Conservation (phyloP, 306 rosid genomes). For the Vigna trinervia region DNA sequence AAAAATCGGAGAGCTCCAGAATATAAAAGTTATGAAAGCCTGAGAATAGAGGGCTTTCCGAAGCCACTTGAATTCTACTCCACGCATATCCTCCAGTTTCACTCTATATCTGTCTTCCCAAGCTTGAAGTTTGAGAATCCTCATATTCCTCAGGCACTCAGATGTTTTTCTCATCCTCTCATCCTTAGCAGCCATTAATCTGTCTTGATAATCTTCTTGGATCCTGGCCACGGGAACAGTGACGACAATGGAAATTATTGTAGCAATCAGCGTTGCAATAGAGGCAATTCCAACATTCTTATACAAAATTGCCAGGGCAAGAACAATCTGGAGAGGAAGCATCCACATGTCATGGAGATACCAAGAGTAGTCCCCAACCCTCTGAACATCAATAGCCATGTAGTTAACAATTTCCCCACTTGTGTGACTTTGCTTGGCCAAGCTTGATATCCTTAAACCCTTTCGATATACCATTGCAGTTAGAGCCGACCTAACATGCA, state of each 20-base stretch:
- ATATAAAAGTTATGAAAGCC: slow-evolving; percentile 96
- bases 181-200: slow-evolving; percentile 96
- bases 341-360: slow-evolving; percentile 98
- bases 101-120: slow-evolving; percentile 91
- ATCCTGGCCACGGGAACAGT: slow-evolving; percentile 85
- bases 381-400: slow-evolving; percentile 98
- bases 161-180: slow-evolving; percentile 99
- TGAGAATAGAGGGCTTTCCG: slow-evolving; percentile 94
- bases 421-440: slow-evolving; percentile 93
- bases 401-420: slow-evolving; percentile 98
- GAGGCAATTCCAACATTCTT: slow-evolving; percentile 98
- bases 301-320: slow-evolving; percentile 93
- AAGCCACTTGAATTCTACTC: slow-evolving; percentile 96
- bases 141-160: slow-evolving; percentile 93
- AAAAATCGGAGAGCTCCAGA: slow-evolving; percentile 99
- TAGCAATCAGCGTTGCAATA: slow-evolving; percentile 86
- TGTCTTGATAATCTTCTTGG: slow-evolving; percentile 95
- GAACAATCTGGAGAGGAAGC: slow-evolving; percentile 94
- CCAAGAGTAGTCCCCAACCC: slow-evolving; percentile 98
- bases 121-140: slow-evolving; percentile 98
- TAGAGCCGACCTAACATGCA: slow-evolving; percentile 96
- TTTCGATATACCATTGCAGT: slow-evolving; percentile 94
- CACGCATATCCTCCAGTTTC: slow-evolving; percentile 89
- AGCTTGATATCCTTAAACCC: slow-evolving; percentile 93
- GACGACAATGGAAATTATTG: slow-evolving; percentile 83